Evolutionary conservation across 257 asterid genomes (phyloP).

Genomic region (Solanum raphanifolium): DNA sequence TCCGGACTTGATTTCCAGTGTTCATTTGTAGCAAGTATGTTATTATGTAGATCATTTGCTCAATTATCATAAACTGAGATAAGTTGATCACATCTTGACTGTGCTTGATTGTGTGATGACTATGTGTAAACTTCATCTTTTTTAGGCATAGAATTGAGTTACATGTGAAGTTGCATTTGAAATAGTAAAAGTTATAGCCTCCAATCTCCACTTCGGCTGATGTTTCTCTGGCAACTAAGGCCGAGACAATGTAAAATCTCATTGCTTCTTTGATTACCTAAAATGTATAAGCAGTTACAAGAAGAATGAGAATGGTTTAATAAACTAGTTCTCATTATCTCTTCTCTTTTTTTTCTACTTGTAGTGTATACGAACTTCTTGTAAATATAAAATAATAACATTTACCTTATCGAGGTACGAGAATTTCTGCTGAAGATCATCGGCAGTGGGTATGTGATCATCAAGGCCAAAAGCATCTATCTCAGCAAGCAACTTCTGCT

Average conservation of each 20-base stretch:
- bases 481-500: not conserved
- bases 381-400: not conserved
- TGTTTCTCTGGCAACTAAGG: slow-evolving; percentile 89
- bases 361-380: not conserved
- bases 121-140: not conserved
- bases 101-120: not conserved
- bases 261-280: slow-evolving; percentile 95
- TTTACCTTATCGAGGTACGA: slow-evolving; percentile 69
- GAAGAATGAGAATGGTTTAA: not conserved
- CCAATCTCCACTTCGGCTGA: slow-evolving; percentile 68
- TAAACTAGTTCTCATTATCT: not conserved
- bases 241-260: slow-evolving; percentile 79
- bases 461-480: too few relatives aligned
- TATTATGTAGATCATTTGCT: slow-evolving; percentile 8
- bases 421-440: slow-evolving; percentile 71
- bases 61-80: not conserved
- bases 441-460: slow-evolving; percentile 51
- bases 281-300: not conserved
- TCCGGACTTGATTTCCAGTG: not conserved
- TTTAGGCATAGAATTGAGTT: not conserved
- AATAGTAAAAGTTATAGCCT: slow-evolving; percentile 31
- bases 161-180: not conserved
- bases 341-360: not conserved
- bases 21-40: slow-evolving; percentile 13
- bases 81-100: not conserved